Base-by-base conservation (phyloP, 768 basidiomycete genomes). In the Suillus spraguei region DNA sequence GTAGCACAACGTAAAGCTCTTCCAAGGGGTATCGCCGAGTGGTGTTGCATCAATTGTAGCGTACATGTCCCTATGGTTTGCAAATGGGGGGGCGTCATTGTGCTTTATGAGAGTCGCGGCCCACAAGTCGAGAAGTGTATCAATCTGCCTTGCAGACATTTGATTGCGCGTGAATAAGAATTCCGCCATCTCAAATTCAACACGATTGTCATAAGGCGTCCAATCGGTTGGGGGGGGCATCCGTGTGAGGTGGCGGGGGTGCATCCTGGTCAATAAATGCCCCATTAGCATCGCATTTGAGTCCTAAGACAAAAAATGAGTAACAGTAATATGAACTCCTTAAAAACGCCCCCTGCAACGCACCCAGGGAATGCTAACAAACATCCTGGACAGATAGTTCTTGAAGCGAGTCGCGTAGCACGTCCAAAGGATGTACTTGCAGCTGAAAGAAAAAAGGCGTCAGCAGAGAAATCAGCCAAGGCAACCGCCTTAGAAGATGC, bases 11-110 rank as follows among this genome's bases (percentile, higher is more conserved):
- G 60, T 60, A 38, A 75, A 71, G 24, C 66, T 67, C 41, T 76
- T 35, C 77, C 76, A 77, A 7, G 69, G 65, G 8, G 68, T 58
- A 47, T 71, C 70, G 5, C 76, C 72, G 36, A 68, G 62, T 52
- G 56, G 41, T 8, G 70, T 73, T 0, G 65, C 35, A 60, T 77
- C 72, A 50, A 77, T 77, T 0, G 69, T 63, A 3, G 62, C 20
- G 17, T 69, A 69, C 7, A 76, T 24, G 53, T 76, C 65, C 8
- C 60, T 60, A 60, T 69, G 59, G 44, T 68, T 53, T 1, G 65
- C 58, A 61, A 75, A 75, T 0, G 68, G 74, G 9, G 72, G 65
- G 9, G 33, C 13, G 2, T 60, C 35, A 1, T 39, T 28, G 16
- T 59, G 24, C 33, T 60, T 20, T 0, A 60, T 32, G 24, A 67